A percentile compares a stretch with the other conserved stretches of the same genome.
phyloP scores from a whole-genome alignment of 2,329 filamentous ascomycete species.

The Verticillium alfalfae region DNA sequence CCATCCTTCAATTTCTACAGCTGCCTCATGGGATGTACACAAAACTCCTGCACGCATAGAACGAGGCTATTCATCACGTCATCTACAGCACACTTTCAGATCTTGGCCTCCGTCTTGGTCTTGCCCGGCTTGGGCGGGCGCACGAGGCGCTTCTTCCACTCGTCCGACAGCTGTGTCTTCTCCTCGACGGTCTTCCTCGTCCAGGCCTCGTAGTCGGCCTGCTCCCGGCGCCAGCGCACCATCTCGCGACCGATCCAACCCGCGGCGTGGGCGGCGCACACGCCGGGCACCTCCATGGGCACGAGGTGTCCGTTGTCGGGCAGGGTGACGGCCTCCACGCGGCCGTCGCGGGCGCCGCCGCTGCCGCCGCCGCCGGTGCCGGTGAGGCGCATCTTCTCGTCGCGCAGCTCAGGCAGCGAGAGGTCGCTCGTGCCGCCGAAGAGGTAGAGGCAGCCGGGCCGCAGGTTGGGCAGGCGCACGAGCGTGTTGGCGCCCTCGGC shows the following conservation, averaged over 20 bases:
- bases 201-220: constrained; percentile 53
- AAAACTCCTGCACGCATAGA: too few relatives aligned
- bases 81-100: not conserved
- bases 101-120: constrained; percentile 10
- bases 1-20: too few relatives aligned
- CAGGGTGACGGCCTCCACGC: constrained; percentile 62
- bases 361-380: constrained; percentile 63
- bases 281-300: constrained; percentile 69
- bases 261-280: constrained; percentile 57
- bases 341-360: constrained; percentile 56
- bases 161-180: constrained; percentile 51
- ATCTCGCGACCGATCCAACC: constrained; percentile 54
- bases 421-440: constrained; percentile 59
- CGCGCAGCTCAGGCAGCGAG: constrained; percentile 41
- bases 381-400: constrained; percentile 56
- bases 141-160: constrained; percentile 50
- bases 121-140: constrained; percentile 12
- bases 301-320: constrained; percentile 71
- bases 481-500: constrained; percentile 56
- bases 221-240: constrained; percentile 49
- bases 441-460: constrained; percentile 63
- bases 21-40: too few relatives aligned
- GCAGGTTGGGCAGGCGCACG: constrained; percentile 50
- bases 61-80: too few relatives aligned
- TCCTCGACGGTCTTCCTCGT: constrained; percentile 38